phyloP scores from a whole-genome alignment of 1,284 basidiomycete species.

The Macrocystidia cucumis region DNA sequence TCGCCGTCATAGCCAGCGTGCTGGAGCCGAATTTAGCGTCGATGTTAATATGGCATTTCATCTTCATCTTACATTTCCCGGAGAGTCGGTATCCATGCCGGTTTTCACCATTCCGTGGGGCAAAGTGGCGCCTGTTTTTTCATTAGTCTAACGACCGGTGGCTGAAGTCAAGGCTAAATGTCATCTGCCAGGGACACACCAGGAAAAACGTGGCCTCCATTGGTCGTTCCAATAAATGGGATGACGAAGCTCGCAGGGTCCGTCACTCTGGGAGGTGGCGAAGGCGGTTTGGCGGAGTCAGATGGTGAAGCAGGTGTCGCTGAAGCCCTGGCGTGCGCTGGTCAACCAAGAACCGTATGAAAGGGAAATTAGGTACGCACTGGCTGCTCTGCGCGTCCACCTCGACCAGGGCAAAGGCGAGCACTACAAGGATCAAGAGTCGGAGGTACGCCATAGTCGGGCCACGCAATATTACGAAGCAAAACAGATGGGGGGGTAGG shows the following conservation, averaged over 20 bases:
- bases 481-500: too few relatives aligned
- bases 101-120: conserved; percentile 62
- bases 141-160: conserved; percentile 2
- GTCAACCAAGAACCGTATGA: too few relatives aligned
- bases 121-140: conserved; percentile 42
- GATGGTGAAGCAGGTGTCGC: too few relatives aligned
- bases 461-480: too few relatives aligned
- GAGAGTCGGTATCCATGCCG: conserved; percentile 59
- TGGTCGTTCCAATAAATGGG: conserved; percentile 51
- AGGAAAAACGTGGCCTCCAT: conserved; percentile 57
- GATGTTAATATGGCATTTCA: conserved; percentile 1
- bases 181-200: too few relatives aligned
- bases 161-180: conserved; percentile 1
- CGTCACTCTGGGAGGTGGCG: conserved; percentile 18
- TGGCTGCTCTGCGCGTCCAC: too few relatives aligned
- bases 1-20: conserved; percentile 56
- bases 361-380: too few relatives aligned
- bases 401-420: too few relatives aligned
- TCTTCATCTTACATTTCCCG: conserved; percentile 37
- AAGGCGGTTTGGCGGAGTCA: too few relatives aligned
- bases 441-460: too few relatives aligned
- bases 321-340: too few relatives aligned
- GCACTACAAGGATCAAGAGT: too few relatives aligned
- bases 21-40: conserved; percentile 19
- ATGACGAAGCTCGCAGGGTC: conserved; percentile 40